These are phyloP conservation scores for Epichloe aotearoae DNA, from an alignment of 2,329 filamentous ascomycete genomes.

Conservation along the genomic window DNA sequence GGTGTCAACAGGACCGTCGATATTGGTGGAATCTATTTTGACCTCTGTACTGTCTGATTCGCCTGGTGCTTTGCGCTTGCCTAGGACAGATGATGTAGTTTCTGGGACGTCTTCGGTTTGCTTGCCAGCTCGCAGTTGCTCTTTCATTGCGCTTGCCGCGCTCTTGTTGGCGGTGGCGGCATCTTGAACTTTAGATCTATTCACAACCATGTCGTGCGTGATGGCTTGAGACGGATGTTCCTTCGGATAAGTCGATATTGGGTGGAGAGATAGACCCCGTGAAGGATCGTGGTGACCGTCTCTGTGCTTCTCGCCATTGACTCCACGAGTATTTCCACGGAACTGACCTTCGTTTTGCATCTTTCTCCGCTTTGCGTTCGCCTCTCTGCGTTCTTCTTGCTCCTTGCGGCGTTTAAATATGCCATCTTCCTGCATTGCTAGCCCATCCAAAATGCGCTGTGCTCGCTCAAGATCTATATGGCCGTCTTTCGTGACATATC, in stretches of 20 bases:
- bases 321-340: background rate
- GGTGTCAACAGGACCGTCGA: slow-evolving; percentile 58
- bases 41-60: slow-evolving; percentile 11
- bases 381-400: slow-evolving; percentile 70
- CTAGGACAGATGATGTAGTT: slow-evolving; percentile 37
- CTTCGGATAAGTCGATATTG: slow-evolving; percentile 37
- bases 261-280: slow-evolving; percentile 19
- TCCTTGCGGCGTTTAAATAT: slow-evolving; percentile 87
- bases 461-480: slow-evolving; percentile 77
- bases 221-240: slow-evolving; percentile 40
- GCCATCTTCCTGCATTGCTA: slow-evolving; percentile 84
- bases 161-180: slow-evolving; percentile 84
- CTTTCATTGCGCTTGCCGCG: slow-evolving; percentile 78
- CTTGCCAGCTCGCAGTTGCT: slow-evolving; percentile 48
- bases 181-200: slow-evolving; percentile 50
- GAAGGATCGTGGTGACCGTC: slow-evolving; percentile 23
- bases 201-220: slow-evolving; percentile 82
- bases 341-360: slow-evolving; percentile 44
- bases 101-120: slow-evolving; percentile 9
- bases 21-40: background rate
- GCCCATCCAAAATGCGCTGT: slow-evolving; percentile 74
- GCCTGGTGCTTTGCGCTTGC: slow-evolving; percentile 59
- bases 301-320: slow-evolving; percentile 9
- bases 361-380: slow-evolving; percentile 65
- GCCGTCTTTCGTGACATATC: slow-evolving; percentile 92